Base-by-base conservation (phyloP, 768 basidiomycete species). In the Calocybe indica region DNA sequence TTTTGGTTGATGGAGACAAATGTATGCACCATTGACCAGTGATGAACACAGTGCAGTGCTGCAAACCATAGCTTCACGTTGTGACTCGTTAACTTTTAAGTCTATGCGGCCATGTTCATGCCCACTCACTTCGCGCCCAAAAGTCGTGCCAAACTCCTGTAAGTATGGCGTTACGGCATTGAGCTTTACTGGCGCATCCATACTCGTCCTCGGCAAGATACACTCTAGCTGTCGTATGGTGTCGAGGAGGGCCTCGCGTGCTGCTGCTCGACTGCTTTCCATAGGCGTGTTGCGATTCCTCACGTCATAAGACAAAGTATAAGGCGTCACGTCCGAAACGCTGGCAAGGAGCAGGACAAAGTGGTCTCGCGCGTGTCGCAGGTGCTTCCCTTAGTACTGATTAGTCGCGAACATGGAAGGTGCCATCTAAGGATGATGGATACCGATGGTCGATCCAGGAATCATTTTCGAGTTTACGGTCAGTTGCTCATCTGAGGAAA, bases 391-490 rank as follows among this genome's bases (percentile, higher is more conserved):
- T 91, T 52, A 13, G 12, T 13, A 22, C 39, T 32, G 38, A 36
- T 15, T 35, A 43, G 46, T 34, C 46, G 43, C 45, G 36, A 15
- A 44, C 31, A 45, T 30, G 46, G 50, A 12, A 48, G 42, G 31
- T 40, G 10, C 45, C 12, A 41, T 33, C 13, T 37, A 28, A 40
- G 33, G 47, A 34, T 46, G 33, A 5, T 46, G 55, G 62, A 49
- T 63, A 88, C 89, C 89, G 48, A 92, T 92, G 5, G 90, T 91
- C 7, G 88, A 90, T 11, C 90, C 90, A n/a, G 88, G 87, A 44
- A 92, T 73, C 57, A 77, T 82, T 58, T 79, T 75, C n/a, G 88
- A 90, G 46, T 76, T 71, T 11, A 73, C 71, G 9, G 72, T 78
- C 45, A 92, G 75, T 60, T 91, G 88, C 11, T 79, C 78, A 57